Evolutionary conservation across 257 asterid genomes (phyloP).

Genomic region (Capsicum rhomboideum): DNA sequence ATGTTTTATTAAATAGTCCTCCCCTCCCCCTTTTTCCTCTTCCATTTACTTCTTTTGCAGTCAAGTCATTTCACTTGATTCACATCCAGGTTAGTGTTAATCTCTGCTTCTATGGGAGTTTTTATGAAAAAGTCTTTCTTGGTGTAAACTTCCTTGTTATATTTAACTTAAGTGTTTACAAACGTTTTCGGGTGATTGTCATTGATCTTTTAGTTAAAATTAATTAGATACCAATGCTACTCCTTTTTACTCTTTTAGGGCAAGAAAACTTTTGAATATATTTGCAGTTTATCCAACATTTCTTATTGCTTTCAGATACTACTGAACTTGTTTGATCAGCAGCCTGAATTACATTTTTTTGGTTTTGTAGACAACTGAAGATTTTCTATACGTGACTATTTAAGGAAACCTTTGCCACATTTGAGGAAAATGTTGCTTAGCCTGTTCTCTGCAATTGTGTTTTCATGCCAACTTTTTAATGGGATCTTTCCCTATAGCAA

Average conservation of each 20-base stretch:
- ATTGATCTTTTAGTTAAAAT: too few relatives aligned
- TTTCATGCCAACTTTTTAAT: neutral
- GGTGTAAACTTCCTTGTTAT: too few relatives aligned
- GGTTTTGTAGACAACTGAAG: neutral
- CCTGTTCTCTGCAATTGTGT: too few relatives aligned
- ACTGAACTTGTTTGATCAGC: neutral
- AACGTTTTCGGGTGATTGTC: too few relatives aligned
- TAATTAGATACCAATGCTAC: too few relatives aligned
- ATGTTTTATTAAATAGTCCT: neutral
- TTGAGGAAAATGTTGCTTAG: neutral
- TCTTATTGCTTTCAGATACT: neutral
- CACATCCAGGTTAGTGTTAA: neutral
- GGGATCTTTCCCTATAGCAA: neutral
- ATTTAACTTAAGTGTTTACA: too few relatives aligned
- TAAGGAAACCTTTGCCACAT: neutral
- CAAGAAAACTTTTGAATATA: neutral
- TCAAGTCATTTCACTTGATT: neutral
- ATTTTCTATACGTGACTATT: neutral
- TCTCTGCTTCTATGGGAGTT: neutral
- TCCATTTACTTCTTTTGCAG: neutral
- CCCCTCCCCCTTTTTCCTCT: neutral
- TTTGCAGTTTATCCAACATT: neutral
- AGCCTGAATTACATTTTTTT: neutral
- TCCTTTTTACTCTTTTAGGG: neutral
- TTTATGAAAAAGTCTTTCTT: neutral